Percentiles rank a stretch among this genome's conserved stretches.
These are phyloP conservation scores for Sonneratia alba DNA, from an alignment of 345 rosid genomes.

Conservation along the genomic window DNA sequence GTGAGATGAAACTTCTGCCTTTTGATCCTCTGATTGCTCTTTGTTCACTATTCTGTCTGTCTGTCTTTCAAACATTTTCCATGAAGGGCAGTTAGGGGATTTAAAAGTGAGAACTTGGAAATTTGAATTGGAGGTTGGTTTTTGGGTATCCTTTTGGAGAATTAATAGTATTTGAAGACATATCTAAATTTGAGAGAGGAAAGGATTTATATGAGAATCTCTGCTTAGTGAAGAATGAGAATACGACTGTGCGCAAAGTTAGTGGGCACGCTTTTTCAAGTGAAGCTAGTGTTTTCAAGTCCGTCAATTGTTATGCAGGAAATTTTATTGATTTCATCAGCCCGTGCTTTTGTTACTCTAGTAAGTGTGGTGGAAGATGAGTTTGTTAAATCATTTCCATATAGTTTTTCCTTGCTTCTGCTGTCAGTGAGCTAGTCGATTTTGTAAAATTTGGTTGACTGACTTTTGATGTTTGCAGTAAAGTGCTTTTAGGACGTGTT, in stretches of 20 bases:
- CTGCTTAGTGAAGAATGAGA: neutral
- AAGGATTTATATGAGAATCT: neutral
- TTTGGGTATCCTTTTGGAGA: neutral
- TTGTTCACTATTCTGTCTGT: neutral
- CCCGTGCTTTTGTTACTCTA: no score
- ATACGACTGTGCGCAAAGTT: neutral
- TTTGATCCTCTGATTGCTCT: neutral
- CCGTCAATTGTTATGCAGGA: neutral
- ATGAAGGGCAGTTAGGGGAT: neutral
- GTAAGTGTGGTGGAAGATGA: no score
- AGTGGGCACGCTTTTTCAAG: neutral
- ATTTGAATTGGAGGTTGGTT: neutral
- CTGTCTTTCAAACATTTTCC: neutral
- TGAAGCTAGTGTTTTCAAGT: neutral
- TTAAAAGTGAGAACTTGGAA: neutral
- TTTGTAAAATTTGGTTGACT: no score
- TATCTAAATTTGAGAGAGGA: neutral
- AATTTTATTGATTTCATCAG: no score
- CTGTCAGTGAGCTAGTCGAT: neutral
- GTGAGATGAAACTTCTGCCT: slow-evolving; percentile 17
- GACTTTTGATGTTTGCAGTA: no score
- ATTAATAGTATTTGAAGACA: neutral
- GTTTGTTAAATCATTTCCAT: neutral
- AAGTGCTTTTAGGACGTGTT: no score
- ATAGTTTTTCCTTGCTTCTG: neutral